Base-by-base conservation (phyloP, 768 basidiomycete species). In the Mycena chlorophos region DNA sequence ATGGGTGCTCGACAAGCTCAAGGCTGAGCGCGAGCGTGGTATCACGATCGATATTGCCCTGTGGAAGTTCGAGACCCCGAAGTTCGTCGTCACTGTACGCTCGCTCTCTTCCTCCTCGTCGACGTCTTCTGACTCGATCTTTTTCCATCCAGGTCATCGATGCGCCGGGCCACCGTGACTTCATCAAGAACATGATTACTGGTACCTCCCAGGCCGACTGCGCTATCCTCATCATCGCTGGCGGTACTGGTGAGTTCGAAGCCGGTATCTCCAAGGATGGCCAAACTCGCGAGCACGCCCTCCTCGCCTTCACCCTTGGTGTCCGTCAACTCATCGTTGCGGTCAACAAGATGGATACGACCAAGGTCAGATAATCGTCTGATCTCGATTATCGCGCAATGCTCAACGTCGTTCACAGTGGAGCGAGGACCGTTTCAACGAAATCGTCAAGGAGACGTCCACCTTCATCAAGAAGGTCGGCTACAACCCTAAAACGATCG, bases 181-280 rank as follows among this genome's bases (percentile, higher is more conserved):
- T 99, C 81, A 99, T 99, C 86, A 99, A 99, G 83, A 99, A 97
- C 92, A 97, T 95, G 95, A 99, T 99, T 75, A 99, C 97, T 61
- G 97, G 97, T 85, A 99, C 97, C 68, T 99, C 97, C 69, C 97
- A 99, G 87, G 95, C 96, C 73, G 96, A 99, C 75, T 98, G 96
- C 71, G 97, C 95, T 70, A 87, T 99, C 75, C 94, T 99, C 77
- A 98, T 99, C 84, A 99, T 99, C 66, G 97, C 96, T 63, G 89
- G 83, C 76, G 97, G 97, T 81, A 94, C 91, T 75, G 97, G 97
- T 87, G 97, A 99, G 80, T 98, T 99, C 80, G 97, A 99, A 78
- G 96, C 96, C 73, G 97, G 97, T 91, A 98, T 99, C 86, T 98
- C 96, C 79, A 98, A 99, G 86, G 97, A 98, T 71, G 97, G 97